Evolutionary conservation across 805 yeast species (phyloP).

Genomic region (Starmera caribaea): DNA sequence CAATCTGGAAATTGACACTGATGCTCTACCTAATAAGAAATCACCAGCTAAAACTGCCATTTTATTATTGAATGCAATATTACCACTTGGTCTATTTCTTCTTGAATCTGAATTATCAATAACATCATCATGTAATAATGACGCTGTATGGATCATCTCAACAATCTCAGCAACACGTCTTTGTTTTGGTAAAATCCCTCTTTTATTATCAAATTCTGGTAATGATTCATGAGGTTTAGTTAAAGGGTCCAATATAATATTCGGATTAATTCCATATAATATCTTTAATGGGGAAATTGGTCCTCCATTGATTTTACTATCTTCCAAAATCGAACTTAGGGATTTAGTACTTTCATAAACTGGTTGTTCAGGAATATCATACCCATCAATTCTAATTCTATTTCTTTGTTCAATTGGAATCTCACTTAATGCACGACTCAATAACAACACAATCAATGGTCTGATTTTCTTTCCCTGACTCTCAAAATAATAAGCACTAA

Average conservation of each 20-base stretch:
- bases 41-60: slow-evolving; percentile 98
- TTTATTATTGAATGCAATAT: slow-evolving; percentile 88
- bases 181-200: slow-evolving; percentile 89
- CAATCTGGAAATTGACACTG: slow-evolving; percentile 87
- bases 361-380: slow-evolving; percentile 59
- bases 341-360: slow-evolving; percentile 51
- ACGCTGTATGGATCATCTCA: slow-evolving; percentile 97
- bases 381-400: slow-evolving; percentile 48
- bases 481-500: slow-evolving; percentile 90
- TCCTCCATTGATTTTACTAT: slow-evolving; percentile 32
- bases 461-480: slow-evolving; percentile 94
- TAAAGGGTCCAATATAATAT: slow-evolving; percentile 70
- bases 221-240: slow-evolving; percentile 68
- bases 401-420: slow-evolving; percentile 66
- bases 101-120: slow-evolving; percentile 84
- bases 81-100: slow-evolving; percentile 86
- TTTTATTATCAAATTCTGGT: slow-evolving; percentile 45
- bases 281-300: slow-evolving; percentile 74
- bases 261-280: slow-evolving; percentile 86
- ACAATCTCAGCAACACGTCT: slow-evolving; percentile 94
- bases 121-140: slow-evolving; percentile 92
- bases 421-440: slow-evolving; percentile 69
- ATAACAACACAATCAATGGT: slow-evolving; percentile 76
- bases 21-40: slow-evolving; percentile 89
- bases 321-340: slow-evolving; percentile 43